Evolutionary conservation across 2,329 filamentous ascomycete species (phyloP), one percentile per base, ranked within the genome.

Genomic region (Pseudogymnoascus sp.): DNA sequence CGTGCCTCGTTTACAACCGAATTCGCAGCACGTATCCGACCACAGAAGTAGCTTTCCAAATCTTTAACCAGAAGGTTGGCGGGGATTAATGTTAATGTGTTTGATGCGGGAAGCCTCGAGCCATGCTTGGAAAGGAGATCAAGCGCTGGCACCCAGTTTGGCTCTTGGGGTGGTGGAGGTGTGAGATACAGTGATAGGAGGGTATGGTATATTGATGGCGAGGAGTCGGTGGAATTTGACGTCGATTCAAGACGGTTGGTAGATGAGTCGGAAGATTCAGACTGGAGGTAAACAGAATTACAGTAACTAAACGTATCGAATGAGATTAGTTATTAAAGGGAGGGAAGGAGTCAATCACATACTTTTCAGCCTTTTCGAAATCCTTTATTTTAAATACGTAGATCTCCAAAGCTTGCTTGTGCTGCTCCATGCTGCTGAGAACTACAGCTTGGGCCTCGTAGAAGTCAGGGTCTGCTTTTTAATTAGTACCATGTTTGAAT

Each of bases 341-440:
- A 49, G 43, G 12, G 25, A 18, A 21, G 9, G 42, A 3, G 49
- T 53, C 36, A 8, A 16, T 34, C 21, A 80, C 86, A 66, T 78
- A 96, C 88, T 96, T 91, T 82, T 99, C 95, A 34, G 95, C 95
- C 76, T 96, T 97, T 11, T 78, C 79, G 66, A 90, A 93, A 74
- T 96, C 88, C 68, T 89, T 80, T 74, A 99, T 84, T 74, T 93
- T 95, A 77, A 97, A 99, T 28, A 97, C 93, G 73, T 96, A 99
- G 61, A 99, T 96, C 73, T 95, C 89, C n/a, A 99, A 79, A 0
- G 95, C 95, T 76, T 97, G 92, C 72, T 91, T 93, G 77, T 99
- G 93, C 70, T 93, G 89, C 5, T 91, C 91, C 90, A 97, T 96
- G 69, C 95, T 96, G 75, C 91, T 92, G 40, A 97, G 84, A 18